Percentiles rank a stretch among this genome's conserved stretches.
phyloP scores from a whole-genome alignment of 2,329 filamentous ascomycete species.

The Colletotrichum echinochloae region DNA sequence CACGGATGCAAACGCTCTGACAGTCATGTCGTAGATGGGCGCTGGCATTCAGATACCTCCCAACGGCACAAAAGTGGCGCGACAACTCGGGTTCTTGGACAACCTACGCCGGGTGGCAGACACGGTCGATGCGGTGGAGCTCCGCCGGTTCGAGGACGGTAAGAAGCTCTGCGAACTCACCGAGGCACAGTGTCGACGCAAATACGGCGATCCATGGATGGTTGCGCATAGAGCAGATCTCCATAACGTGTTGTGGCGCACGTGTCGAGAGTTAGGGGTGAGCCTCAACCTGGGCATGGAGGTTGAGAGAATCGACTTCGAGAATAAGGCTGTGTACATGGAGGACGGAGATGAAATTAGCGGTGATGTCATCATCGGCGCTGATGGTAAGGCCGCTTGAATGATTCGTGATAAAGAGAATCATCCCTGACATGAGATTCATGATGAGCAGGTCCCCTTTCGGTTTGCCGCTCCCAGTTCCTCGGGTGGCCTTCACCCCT shows the following conservation, averaged over 20 bases:
- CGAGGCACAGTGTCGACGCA: background rate
- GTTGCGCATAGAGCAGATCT: conserved; percentile 28
- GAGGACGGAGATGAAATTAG: conserved; percentile 33
- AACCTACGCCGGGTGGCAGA: background rate
- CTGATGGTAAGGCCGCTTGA: conserved; percentile 12
- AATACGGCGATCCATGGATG: conserved; percentile 32
- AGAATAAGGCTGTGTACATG: conserved; percentile 5
- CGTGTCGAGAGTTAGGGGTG: conserved; percentile 14
- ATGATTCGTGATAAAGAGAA: background rate
- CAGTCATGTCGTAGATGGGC: conserved; percentile 18
- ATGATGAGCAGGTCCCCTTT: conserved; percentile 21
- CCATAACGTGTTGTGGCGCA: conserved; percentile 24
- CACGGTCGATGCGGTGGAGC: conserved; percentile 13
- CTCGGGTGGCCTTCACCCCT: conserved; percentile 8
- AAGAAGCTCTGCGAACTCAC: conserved; percentile 3
- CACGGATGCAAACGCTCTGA: background rate
- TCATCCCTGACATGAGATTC: background rate
- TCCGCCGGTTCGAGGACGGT: conserved; percentile 24
- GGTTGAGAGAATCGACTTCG: conserved; percentile 29
- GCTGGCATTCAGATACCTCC: conserved; percentile 35
- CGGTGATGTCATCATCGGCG: conserved; percentile 26
- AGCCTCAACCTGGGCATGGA: conserved; percentile 27
- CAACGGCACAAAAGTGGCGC: conserved; percentile 25
- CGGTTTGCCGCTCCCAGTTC: conserved; percentile 27
- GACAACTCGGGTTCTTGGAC: conserved; percentile 29